Base-by-base conservation (phyloP, 495 filamentous ascomycete genomes). In the Pseudotulostoma volvatum region DNA sequence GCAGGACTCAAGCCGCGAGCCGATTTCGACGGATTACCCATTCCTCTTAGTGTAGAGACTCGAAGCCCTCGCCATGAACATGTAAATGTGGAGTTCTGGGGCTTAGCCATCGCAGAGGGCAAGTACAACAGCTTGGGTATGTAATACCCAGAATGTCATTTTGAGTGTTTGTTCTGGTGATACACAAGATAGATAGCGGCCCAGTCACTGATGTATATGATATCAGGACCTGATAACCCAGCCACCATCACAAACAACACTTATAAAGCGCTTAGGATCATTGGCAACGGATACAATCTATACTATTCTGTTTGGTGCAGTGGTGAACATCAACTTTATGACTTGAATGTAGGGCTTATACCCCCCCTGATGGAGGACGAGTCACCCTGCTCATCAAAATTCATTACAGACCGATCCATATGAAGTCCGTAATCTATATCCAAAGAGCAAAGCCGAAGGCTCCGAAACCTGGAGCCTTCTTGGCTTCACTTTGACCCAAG, bases 291-390 rank as follows among this genome's bases (percentile, higher is more conserved):
- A 4, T 76, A 78, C 40, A 66, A 71, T 38, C 49, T 79, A 1
- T 74, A 74, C 40, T 81, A 80, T 36, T 66, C 75, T 0, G 73
- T 79, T 0, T 79, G 74, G 71, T 80, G 77, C 44, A 76, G 52
- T 31, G 69, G 71, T 34, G 73, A 78, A 48, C 68, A 73, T 33
- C 74, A 80, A 44, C 54, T 81, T 1, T 78, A 79, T 38, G 74
- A 81, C 37, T 50, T 79, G 2, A 66, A 54, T 36, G 68, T 70
- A 36, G 36, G 62, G 23, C 11, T 14, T 16, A n/a, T n/a, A n/a
- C n/a, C n/a, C n/a, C n/a, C n/a, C n/a, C n/a, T n/a, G n/a, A n/a
- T n/a, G n/a, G n/a, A n/a, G n/a, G n/a, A n/a, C n/a, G n/a, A n/a
- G n/a, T n/a, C n/a, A n/a, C n/a, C n/a, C n/a, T 25, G 8, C n/a